Evolutionary conservation across 108 stramenopile genomes (phyloP).

Genomic region (Schizochytrium sp.): DNA sequence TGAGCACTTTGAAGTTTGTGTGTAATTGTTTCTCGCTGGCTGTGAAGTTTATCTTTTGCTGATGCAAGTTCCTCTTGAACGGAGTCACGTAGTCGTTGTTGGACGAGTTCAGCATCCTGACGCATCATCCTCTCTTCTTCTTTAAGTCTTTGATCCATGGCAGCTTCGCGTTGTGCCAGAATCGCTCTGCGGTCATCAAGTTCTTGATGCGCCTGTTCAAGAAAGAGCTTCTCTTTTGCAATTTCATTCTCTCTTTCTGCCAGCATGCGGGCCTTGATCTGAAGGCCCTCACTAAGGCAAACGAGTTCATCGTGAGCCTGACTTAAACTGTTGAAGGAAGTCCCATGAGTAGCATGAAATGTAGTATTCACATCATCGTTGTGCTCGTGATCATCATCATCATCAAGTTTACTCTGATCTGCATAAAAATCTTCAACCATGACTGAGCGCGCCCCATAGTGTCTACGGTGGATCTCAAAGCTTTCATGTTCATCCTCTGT

Average conservation of each 20-base stretch:
- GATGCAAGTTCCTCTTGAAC: constrained; percentile 14
- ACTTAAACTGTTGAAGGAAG: constrained; percentile 3
- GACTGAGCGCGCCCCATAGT: too few species aligned
- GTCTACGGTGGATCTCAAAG: too few species aligned
- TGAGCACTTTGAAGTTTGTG: neutral
- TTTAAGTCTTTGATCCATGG: neutral
- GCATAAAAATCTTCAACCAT: too few species aligned
- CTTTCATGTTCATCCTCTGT: too few species aligned
- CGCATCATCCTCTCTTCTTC: constrained; percentile 28
- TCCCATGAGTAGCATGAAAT: neutral
- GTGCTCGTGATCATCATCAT: neutral
- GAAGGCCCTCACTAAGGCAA: neutral
- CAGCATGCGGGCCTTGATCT: constrained; percentile 25
- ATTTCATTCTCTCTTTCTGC: neutral
- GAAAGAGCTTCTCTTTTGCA: neutral
- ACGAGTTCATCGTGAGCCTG: constrained; percentile 19
- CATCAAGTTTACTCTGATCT: neutral
- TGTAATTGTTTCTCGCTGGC: neutral
- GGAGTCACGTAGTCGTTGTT: constrained; percentile 31
- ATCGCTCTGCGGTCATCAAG: neutral
- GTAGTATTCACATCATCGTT: neutral
- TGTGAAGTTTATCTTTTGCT: constrained; percentile 5
- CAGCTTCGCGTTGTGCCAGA: neutral
- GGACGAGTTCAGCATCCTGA: neutral
- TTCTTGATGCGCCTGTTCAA: constrained; percentile 26